phyloP scores from a whole-genome alignment of 2,329 filamentous ascomycete species.

The Magnaporthiopsis rhizophila region DNA sequence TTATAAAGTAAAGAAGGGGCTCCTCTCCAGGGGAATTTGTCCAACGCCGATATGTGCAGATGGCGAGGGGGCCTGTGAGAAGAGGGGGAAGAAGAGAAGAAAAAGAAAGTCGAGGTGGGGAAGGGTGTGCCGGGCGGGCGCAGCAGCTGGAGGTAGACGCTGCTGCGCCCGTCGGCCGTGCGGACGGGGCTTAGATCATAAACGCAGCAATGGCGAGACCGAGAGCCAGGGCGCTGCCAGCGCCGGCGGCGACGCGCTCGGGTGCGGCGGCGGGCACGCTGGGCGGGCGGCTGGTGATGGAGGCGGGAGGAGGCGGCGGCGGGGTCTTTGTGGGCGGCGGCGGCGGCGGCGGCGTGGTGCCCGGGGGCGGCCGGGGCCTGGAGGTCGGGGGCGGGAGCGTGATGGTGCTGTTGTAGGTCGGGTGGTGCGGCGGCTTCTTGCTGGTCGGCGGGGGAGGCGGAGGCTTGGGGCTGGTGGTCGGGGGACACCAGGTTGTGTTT shows the following conservation, averaged over 20 bases:
- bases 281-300: constrained; percentile 18
- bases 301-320: constrained; percentile 17
- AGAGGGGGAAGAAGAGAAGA: not conserved
- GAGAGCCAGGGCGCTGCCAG: constrained; percentile 24
- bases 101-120: too few species aligned
- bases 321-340: constrained; percentile 12
- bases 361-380: constrained; percentile 9
- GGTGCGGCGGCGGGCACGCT: constrained; percentile 27
- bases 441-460: not conserved
- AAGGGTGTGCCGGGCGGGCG: too few species aligned
- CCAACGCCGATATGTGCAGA: not conserved
- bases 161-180: too few species aligned
- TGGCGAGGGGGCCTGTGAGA: not conserved
- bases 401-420: constrained; percentile 9
- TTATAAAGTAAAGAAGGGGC: too few species aligned
- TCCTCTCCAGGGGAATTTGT: too few species aligned
- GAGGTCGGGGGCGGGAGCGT: constrained; percentile 6
- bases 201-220: constrained; percentile 26
- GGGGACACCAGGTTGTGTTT: too few species aligned
- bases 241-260: constrained; percentile 24
- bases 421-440: constrained; percentile 10
- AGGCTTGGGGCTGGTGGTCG: not conserved
- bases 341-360: too few species aligned
- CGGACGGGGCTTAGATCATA: constrained; percentile 23
- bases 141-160: too few species aligned